phyloP scores from a whole-genome alignment of 2,329 filamentous ascomycete genomes.

The Aspergillus fischeri region DNA sequence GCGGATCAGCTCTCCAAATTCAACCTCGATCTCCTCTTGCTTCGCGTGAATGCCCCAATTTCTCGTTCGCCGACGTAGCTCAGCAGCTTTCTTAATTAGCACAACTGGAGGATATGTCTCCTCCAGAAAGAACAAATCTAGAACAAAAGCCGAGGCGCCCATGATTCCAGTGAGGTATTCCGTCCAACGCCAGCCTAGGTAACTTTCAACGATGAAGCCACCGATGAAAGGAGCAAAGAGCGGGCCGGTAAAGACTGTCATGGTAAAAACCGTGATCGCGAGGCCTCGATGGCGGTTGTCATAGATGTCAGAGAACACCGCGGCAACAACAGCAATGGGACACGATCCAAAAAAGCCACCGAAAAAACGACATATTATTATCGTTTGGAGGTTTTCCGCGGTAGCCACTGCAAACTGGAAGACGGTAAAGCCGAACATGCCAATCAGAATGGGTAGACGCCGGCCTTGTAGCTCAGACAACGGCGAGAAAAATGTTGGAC shows the following conservation, averaged over 20 bases:
- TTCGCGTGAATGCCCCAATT: constrained; percentile 56
- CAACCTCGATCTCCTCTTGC: constrained; percentile 47
- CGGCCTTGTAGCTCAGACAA: constrained; percentile 56
- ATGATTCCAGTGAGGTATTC: constrained; percentile 48
- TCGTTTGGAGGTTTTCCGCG: constrained; percentile 32
- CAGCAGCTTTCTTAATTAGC: constrained; percentile 48
- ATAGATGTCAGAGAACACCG: constrained; percentile 56
- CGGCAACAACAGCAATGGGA: constrained; percentile 50
- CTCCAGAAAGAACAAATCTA: constrained; percentile 39
- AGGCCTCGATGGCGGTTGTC: constrained; percentile 44
- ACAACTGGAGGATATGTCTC: constrained; percentile 53
- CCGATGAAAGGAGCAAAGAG: constrained; percentile 51
- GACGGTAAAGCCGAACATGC: constrained; percentile 35
- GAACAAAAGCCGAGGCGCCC: constrained; percentile 42
- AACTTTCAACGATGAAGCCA: constrained; percentile 49
- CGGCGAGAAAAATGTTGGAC: constrained; percentile 57
- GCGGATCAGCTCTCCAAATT: constrained; percentile 41
- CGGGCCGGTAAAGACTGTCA: constrained; percentile 50
- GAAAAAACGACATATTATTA: constrained; percentile 46
- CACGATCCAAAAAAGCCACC: constrained; percentile 52
- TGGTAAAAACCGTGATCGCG: constrained; percentile 46
- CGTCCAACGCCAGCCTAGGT: constrained; percentile 49
- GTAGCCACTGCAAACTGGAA: constrained; percentile 42
- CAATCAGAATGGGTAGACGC: constrained; percentile 47
- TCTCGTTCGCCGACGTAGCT: constrained; percentile 47